These are phyloP conservation scores for Rhodosorus marinus DNA, from an alignment of 23 red algal species.

Conservation along the genomic window DNA sequence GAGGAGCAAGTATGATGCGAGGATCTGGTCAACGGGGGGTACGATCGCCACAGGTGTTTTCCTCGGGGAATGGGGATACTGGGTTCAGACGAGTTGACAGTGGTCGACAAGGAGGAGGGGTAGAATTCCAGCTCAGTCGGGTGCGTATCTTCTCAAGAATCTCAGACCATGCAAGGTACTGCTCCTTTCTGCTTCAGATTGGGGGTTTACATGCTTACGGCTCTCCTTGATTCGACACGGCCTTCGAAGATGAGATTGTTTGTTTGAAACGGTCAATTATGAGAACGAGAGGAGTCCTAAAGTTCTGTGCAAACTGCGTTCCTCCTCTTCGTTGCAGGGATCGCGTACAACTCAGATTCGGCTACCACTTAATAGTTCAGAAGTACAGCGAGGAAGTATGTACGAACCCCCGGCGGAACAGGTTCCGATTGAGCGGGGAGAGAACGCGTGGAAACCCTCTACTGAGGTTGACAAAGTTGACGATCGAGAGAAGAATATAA, in stretches of 20 bases:
- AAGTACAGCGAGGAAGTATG: conserved; percentile 1
- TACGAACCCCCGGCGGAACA: neutral
- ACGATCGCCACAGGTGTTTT: too few species aligned
- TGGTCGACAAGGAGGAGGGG: too few species aligned
- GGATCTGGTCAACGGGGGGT: too few species aligned
- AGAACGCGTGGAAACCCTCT: conserved; percentile 78
- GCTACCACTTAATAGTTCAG: neutral
- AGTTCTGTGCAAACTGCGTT: neutral
- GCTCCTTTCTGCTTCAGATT: too few species aligned
- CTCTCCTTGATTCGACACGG: too few species aligned
- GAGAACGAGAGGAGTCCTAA: neutral
- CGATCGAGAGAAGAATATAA: conserved; percentile 49
- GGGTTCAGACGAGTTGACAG: too few species aligned
- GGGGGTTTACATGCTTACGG: too few species aligned
- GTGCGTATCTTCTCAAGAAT: too few species aligned
- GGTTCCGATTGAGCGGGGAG: conserved; percentile 28
- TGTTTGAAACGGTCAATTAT: neutral
- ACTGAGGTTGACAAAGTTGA: conserved; percentile 24
- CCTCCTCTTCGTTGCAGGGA: neutral
- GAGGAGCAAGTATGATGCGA: too few species aligned
- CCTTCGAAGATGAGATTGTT: neutral
- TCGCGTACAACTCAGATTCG: neutral
- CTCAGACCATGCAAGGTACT: too few species aligned
- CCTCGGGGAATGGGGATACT: too few species aligned
- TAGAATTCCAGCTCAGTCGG: too few species aligned